Evolutionary conservation across 352 stramenopile genomes (phyloP), one percentile per base, ranked within the genome.

Genomic region (Phytophthora chlamydospora): DNA sequence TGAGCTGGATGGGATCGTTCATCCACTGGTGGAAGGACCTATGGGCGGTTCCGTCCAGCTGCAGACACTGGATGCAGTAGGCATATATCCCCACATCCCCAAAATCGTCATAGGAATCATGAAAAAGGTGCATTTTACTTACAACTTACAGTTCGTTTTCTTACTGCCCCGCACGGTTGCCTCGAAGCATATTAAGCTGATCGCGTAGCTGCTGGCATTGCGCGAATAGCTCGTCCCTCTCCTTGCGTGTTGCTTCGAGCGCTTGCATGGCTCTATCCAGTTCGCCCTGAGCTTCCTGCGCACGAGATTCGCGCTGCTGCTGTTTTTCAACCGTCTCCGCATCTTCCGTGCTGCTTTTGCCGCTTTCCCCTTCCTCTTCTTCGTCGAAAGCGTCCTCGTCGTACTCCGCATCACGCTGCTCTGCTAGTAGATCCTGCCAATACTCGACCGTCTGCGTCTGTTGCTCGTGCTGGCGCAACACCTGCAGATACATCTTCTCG

Each of bases 401-500:
- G 24, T 66, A 68, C 16, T 57, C 61, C 4, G 67, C 57, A 27
- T 84, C 77, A 41, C 80, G 69, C 39, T 86, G 76, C 33, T 89
- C 71, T n/a, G 60, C 61, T 14, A 89, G 57, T 52, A 86, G 63
- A 55, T 89, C 79, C 39, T 74, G 75, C 48, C 78, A 71, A 43
- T 88, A 89, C 42, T 87, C 80, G 44, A 82, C 78, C 13, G 72
- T 80, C 44, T 89, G 75, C 12, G 74, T 76, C 46, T 89, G 80
- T 53, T 88, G 76, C 52, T 89, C 68, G 53, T 85, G 68, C 52
- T 90, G 79, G n/a, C 77, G 73, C 42, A 93, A 49, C 43, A 88
- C 83, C 45, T 90, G 76, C 40, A 83, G 57, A 62, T 93, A 89
- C 17, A 88, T 54, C 57, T 91, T 90, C 65, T 93, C 83, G 12